phyloP scores from a whole-genome alignment of 2,329 filamentous ascomycete genomes.

The Orbilia javanica region DNA sequence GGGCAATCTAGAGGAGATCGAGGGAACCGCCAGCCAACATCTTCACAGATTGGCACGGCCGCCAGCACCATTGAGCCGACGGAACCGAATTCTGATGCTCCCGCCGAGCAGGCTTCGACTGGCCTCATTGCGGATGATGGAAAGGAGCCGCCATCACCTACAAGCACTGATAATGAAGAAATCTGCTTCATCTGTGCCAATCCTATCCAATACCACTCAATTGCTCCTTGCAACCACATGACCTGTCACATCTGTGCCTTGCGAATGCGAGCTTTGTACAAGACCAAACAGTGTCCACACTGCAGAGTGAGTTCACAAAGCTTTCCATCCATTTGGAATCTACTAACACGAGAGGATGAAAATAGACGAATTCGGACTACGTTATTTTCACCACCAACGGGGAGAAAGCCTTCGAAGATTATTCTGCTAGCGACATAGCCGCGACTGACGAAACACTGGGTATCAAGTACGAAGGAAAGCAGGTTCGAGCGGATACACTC shows the following conservation, averaged over 20 bases:
- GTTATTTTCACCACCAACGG: conserved; percentile 93
- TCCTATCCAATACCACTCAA: conserved; percentile 84
- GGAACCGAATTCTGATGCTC: neutral
- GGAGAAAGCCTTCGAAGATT: conserved; percentile 87
- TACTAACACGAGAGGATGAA: conserved; percentile 15
- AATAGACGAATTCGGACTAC: conserved; percentile 67
- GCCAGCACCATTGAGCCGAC: neutral
- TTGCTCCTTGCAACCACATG: conserved; percentile 94
- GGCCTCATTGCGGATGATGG: conserved; percentile 58
- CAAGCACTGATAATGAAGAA: conserved; percentile 73
- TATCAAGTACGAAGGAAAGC: conserved; percentile 87
- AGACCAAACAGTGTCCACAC: conserved; percentile 95
- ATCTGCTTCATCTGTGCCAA: conserved; percentile 99
- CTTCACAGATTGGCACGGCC: conserved; percentile 19
- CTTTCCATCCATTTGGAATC: neutral
- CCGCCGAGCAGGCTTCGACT: conserved; percentile 20
- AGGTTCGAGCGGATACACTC: conserved; percentile 91
- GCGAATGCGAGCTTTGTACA: conserved; percentile 91
- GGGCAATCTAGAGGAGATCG: conserved; percentile 31
- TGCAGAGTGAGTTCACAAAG: conserved; percentile 76
- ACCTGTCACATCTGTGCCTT: conserved; percentile 97
- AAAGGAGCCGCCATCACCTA: conserved; percentile 44
- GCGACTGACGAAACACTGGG: conserved; percentile 86
- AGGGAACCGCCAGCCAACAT: conserved; percentile 24
- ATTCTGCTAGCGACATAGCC: conserved; percentile 77